These are phyloP conservation scores for Ascosphaera apis DNA, from an alignment of 2,329 filamentous ascomycete species.

Conservation along the genomic window DNA sequence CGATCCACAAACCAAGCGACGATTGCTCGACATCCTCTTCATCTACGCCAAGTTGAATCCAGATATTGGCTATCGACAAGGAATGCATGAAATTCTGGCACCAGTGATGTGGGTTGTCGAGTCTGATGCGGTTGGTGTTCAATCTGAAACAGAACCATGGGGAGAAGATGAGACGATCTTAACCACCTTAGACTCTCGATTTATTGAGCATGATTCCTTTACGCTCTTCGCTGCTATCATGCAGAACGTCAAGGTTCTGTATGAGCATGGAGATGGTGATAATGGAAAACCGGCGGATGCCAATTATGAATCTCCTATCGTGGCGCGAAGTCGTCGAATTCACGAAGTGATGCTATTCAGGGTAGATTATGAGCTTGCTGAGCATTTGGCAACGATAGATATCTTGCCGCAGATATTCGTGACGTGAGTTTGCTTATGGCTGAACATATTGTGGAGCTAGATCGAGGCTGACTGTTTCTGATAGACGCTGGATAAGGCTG, in stretches of 20 bases:
- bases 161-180: constrained; percentile 30
- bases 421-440: constrained; percentile 35
- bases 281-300: constrained; percentile 23
- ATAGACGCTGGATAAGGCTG: constrained; percentile 74
- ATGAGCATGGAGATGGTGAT: constrained; percentile 40
- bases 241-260: constrained; percentile 68
- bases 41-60: constrained; percentile 87
- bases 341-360: constrained; percentile 60
- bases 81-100: constrained; percentile 91
- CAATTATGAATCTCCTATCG: constrained; percentile 37
- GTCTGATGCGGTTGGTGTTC: constrained; percentile 48
- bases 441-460: not conserved
- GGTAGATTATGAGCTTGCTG: constrained; percentile 61
- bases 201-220: constrained; percentile 78
- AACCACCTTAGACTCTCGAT: constrained; percentile 45
- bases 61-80: constrained; percentile 77
- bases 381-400: constrained; percentile 60
- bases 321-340: constrained; percentile 65
- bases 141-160: constrained; percentile 11
- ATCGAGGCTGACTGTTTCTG: not conserved
- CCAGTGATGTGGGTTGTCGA: constrained; percentile 70
- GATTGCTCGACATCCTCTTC: constrained; percentile 75
- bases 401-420: constrained; percentile 92
- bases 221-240: constrained; percentile 68
- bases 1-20: constrained; percentile 49